phyloP scores from a whole-genome alignment of 2,329 filamentous ascomycete genomes.

The Aspergillus bombycis region DNA sequence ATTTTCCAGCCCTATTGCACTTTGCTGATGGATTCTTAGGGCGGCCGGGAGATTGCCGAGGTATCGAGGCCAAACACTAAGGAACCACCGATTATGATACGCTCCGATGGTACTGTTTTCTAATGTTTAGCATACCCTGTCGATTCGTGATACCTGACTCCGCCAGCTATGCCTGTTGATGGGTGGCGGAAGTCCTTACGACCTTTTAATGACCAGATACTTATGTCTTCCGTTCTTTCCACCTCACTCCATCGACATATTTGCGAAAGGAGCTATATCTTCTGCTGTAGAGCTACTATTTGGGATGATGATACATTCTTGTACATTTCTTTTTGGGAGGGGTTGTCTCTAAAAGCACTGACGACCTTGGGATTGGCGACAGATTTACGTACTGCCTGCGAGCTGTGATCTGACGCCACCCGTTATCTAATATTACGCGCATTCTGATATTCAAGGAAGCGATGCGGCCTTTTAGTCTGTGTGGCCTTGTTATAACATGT shows the following conservation, averaged over 20 bases:
- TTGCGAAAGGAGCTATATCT: slow-evolving; percentile 1
- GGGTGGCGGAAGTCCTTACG: slow-evolving; percentile 32
- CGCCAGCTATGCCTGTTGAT: slow-evolving; percentile 20
- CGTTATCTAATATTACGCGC: neutral
- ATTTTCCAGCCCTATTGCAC: slow-evolving; percentile 6
- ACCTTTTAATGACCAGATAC: slow-evolving; percentile 35
- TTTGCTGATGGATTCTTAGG: slow-evolving; percentile 55
- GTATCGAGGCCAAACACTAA: slow-evolving; percentile 95
- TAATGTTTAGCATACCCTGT: slow-evolving; percentile 49
- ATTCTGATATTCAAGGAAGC: neutral
- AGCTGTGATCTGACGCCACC: neutral
- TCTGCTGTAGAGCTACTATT: slow-evolving; percentile 4
- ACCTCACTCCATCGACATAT: slow-evolving; percentile 1
- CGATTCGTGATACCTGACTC: slow-evolving; percentile 29
- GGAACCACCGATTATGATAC: slow-evolving; percentile 92
- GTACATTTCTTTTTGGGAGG: slow-evolving; percentile 4
- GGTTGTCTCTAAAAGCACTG: slow-evolving; percentile 3
- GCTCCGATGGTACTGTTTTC: slow-evolving; percentile 96
- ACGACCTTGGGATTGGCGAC: neutral
- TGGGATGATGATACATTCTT: slow-evolving; percentile 5
- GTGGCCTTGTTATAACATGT: neutral
- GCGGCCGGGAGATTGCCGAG: slow-evolving; percentile 92
- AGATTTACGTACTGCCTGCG: neutral
- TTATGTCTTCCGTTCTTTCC: slow-evolving; percentile 17
- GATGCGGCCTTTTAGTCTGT: neutral